These are phyloP conservation scores for Aspergillus sparsus DNA, from an alignment of 495 filamentous ascomycete species.

Conservation along the genomic window DNA sequence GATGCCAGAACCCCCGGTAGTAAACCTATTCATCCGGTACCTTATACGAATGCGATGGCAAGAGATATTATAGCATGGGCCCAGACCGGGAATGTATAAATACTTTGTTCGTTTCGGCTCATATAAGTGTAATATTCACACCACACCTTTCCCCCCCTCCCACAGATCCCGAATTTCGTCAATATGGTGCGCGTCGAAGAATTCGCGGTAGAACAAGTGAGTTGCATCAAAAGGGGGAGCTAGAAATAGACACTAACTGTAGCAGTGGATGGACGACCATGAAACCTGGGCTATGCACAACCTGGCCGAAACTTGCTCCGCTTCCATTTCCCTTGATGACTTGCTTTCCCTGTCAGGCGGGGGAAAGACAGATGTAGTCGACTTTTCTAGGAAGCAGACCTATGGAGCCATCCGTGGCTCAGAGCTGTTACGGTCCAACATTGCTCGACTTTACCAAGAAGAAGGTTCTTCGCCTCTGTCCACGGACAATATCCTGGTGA, in stretches of 20 bases:
- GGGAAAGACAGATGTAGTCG: slow-evolving; percentile 47
- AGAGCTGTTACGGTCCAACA: slow-evolving; percentile 57
- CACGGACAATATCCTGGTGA: slow-evolving; percentile 70
- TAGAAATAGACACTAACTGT: neutral
- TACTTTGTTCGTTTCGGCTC: neutral
- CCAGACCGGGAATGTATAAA: neutral
- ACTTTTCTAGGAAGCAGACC: slow-evolving; percentile 54
- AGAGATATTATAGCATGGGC: neutral
- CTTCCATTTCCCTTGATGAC: slow-evolving; percentile 76
- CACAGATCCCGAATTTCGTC: neutral
- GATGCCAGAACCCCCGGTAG: too few species aligned
- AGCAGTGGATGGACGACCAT: slow-evolving; percentile 86
- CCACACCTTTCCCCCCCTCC: neutral
- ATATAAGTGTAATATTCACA: neutral
- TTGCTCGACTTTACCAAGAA: slow-evolving; percentile 65
- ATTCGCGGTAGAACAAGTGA: neutral
- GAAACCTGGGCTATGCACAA: slow-evolving; percentile 76
- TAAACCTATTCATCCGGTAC: too few species aligned
- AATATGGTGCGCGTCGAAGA: slow-evolving; percentile 2
- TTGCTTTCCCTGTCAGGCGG: slow-evolving; percentile 44
- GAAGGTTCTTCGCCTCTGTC: slow-evolving; percentile 53
- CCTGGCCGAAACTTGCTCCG: slow-evolving; percentile 83
- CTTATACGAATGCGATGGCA: too few species aligned
- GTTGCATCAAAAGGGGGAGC: neutral
- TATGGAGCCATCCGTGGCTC: slow-evolving; percentile 76